phyloP scores from a whole-genome alignment of 495 filamentous ascomycete genomes.

The Chlorociboria aeruginascens region DNA sequence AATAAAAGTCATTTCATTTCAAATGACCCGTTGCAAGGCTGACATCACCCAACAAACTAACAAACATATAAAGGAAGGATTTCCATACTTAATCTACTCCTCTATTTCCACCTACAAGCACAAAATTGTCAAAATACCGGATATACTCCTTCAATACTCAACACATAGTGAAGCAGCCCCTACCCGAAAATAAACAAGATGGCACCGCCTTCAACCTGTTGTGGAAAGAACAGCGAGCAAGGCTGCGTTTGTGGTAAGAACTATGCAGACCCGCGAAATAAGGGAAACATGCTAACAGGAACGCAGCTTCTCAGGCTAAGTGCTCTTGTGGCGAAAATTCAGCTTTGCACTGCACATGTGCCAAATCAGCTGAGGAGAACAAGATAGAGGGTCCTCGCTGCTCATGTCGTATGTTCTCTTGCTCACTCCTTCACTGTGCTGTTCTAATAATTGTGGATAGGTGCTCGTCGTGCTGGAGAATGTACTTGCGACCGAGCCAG shows the following conservation, averaged over 20 bases:
- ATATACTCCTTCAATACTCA: no score
- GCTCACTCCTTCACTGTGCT: not conserved
- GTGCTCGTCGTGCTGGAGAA: constrained; percentile 54
- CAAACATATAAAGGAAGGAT: no score
- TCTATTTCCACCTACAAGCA: no score
- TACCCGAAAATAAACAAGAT: no score
- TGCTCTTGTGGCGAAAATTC: constrained; percentile 86
- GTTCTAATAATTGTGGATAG: not conserved
- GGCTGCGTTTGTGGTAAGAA: not conserved
- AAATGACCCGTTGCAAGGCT: no score
- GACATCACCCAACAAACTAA: no score
- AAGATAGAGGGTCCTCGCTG: constrained; percentile 57
- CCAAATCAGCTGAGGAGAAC: constrained; percentile 69
- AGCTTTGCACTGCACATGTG: constrained; percentile 78
- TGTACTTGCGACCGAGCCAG: constrained; percentile 71
- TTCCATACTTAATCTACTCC: no score
- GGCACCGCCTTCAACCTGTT: not conserved
- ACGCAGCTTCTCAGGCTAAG: constrained; percentile 34
- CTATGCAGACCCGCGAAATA: not conserved
- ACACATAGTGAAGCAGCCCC: no score
- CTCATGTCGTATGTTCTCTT: constrained; percentile 52
- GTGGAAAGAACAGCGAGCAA: not conserved
- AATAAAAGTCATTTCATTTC: no score
- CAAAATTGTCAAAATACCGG: no score
- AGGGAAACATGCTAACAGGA: constrained; percentile 17